A percentile compares a stretch with the other conserved stretches of the same genome.
Conservation (phyloP, 176 grass and related monocot genomes). For the Aegilops tauschii region DNA sequence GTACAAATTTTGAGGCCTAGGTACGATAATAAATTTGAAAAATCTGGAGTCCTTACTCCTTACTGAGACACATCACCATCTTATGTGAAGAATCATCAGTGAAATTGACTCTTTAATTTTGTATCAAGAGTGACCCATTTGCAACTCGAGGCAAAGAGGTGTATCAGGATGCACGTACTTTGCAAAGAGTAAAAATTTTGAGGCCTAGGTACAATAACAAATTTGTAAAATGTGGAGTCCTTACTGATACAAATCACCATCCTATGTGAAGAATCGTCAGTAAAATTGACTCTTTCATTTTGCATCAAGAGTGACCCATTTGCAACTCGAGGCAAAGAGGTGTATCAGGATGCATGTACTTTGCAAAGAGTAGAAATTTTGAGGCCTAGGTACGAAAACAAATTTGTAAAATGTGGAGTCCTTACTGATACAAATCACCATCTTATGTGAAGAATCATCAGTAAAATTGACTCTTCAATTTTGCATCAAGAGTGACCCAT, state of each 20-base stretch:
- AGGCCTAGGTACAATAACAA: background rate
- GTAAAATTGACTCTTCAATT: constrained; percentile 44
- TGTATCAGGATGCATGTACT: constrained; percentile 76
- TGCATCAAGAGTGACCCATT: constrained; percentile 80
- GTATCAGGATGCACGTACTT: constrained; percentile 81
- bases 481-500: constrained; percentile 77
- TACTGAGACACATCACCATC: constrained; percentile 34
- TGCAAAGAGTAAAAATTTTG: background rate
- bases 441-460: constrained; percentile 43
- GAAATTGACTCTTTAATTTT: constrained; percentile 52
- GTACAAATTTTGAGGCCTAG: background rate
- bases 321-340: constrained; percentile 53
- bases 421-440: constrained; percentile 31
- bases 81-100: constrained; percentile 37
- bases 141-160: constrained; percentile 57
- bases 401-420: constrained; percentile 26
- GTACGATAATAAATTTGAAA: background rate
- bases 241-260: constrained; percentile 33
- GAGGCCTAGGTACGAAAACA: background rate
- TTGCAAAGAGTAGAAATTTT: background rate
- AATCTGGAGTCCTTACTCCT: constrained; percentile 29
- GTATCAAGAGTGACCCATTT: constrained; percentile 80
- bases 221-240: constrained; percentile 20
- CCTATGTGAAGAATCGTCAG: constrained; percentile 39
- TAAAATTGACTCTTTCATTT: constrained; percentile 52